Evolutionary conservation across 2,329 filamentous ascomycete species (phyloP).

Genomic region (Myrmaecium sp.): DNA sequence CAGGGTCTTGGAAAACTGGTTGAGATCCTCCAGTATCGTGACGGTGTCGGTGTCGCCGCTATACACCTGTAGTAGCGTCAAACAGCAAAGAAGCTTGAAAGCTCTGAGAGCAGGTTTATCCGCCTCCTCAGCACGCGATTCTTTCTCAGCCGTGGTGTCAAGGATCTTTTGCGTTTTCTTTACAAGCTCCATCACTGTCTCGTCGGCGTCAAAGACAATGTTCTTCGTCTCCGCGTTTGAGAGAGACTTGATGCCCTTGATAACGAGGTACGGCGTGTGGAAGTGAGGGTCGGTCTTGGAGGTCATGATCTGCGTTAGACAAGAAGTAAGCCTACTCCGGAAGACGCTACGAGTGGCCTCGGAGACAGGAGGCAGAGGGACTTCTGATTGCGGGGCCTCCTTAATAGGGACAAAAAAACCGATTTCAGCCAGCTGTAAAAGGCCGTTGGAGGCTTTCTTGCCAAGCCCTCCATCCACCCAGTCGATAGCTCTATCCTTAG

Average conservation of each 20-base stretch:
- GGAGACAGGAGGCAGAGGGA: slow-evolving; percentile 28
- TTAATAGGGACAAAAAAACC: slow-evolving; percentile 31
- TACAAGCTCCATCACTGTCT: slow-evolving; percentile 22
- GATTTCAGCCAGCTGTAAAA: slow-evolving; percentile 30
- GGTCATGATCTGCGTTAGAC: slow-evolving; percentile 33
- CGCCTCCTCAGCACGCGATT: slow-evolving; percentile 10
- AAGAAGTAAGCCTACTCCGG: slow-evolving; percentile 37
- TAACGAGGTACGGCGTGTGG: slow-evolving; percentile 22
- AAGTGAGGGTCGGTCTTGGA: slow-evolving; percentile 20
- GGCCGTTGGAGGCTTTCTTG: too few species aligned
- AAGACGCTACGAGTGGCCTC: slow-evolving; percentile 33
- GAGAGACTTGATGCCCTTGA: slow-evolving; percentile 25
- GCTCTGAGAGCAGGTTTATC: slow-evolving; percentile 37
- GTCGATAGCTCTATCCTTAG: slow-evolving; percentile 14
- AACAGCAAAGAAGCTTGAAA: slow-evolving; percentile 63
- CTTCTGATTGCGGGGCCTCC: slow-evolving; percentile 14
- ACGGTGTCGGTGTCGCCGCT: slow-evolving; percentile 78
- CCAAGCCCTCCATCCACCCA: slow-evolving; percentile 26
- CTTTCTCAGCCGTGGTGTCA: slow-evolving; percentile 13
- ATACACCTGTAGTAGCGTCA: slow-evolving; percentile 77
- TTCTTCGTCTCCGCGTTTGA: slow-evolving; percentile 4
- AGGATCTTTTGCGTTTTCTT: slow-evolving; percentile 16
- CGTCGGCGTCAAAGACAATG: slow-evolving; percentile 32
- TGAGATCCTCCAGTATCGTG: slow-evolving; percentile 65
- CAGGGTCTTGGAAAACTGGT: slow-evolving; percentile 40